These are phyloP conservation scores for Vitis hybrid DNA, from an alignment of 177 flowering plant species.

Conservation along the genomic window DNA sequence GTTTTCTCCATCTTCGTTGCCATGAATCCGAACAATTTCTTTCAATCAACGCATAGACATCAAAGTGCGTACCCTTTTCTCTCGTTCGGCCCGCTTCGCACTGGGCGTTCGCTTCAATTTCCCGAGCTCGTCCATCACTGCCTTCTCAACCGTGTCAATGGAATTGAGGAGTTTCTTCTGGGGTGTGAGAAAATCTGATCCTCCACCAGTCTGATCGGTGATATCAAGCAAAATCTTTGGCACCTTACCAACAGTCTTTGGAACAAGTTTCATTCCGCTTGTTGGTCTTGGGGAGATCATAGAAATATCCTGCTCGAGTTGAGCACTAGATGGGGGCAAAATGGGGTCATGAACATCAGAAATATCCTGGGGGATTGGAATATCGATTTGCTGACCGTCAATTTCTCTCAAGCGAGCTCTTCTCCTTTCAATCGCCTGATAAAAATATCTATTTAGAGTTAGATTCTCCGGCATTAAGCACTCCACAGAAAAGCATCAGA, in stretches of 20 bases:
- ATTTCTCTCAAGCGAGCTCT: slow-evolving; percentile 40
- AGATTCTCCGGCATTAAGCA: not conserved
- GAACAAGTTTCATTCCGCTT: slow-evolving; percentile 10
- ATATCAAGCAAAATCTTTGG: slow-evolving; percentile 33
- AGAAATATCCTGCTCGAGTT: slow-evolving; percentile 32
- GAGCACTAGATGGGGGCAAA: slow-evolving; percentile 31
- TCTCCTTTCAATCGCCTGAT: slow-evolving; percentile 73
- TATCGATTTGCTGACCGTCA: slow-evolving; percentile 29
- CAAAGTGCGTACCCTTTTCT: slow-evolving; percentile 54
- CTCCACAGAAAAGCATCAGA: not conserved
- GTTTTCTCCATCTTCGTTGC: slow-evolving; percentile 1
- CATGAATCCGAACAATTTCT: slow-evolving; percentile 9
- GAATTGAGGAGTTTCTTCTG: slow-evolving; percentile 71
- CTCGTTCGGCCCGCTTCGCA: slow-evolving; percentile 62
- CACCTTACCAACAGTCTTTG: slow-evolving; percentile 27
- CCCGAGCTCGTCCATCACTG: slow-evolving; percentile 54
- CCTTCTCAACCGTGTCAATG: slow-evolving; percentile 65
- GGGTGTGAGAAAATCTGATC: slow-evolving; percentile 51
- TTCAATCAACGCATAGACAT: slow-evolving; percentile 70
- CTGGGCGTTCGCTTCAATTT: slow-evolving; percentile 55
- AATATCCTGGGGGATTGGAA: slow-evolving; percentile 24
- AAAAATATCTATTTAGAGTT: not conserved
- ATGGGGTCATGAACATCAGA: slow-evolving; percentile 14
- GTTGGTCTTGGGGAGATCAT: slow-evolving; percentile 33
- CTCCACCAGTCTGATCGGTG: slow-evolving; percentile 26